Evolutionary conservation across 2,329 filamentous ascomycete genomes (phyloP), one percentile per base, ranked within the genome.

Genomic region (Cryphonectria naterciae): DNA sequence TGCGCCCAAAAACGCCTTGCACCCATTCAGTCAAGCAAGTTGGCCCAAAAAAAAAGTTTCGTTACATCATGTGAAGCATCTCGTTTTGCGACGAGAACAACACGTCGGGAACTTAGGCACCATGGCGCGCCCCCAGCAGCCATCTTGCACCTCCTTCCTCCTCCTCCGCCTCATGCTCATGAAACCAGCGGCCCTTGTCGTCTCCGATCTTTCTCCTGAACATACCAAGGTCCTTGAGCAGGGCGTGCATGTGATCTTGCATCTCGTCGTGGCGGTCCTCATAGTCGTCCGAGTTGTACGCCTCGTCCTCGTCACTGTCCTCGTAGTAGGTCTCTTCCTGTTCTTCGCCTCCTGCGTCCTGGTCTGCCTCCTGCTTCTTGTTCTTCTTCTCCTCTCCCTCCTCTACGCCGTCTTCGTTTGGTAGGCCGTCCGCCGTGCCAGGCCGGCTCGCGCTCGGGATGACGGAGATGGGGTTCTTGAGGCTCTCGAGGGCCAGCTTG

Each of bases 171-270:
- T 19, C 46, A 10, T 49, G 46, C 3, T 89, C 87, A 76, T 94
- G 92, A 76, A 93, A 76, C 77, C 92, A 96, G 54, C 93, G 84
- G 70, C 84, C 83, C 80, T 92, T 88, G 79, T 98, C 96, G 76
- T 96, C 94, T 8, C 89, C 90, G 73, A 98, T 89, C 83, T 97
- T 98, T 77, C 90, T 89, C 80, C 92, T 92, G 83, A 97, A 97
- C 78, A 95, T 80, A 41, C 87, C 88, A 68, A 97, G 79, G 76
- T 98, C 95, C 75, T 90, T 89, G 74, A 99, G 85, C 77, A 98
- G 87, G 49, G 92, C 91, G 75, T 95, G 90, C 85, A 97, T 95
- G 77, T 93, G 90, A n/a, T 91, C 90, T 78, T 98, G 93, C 83
- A 95, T 88, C 73, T 95, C 87, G 56, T 86, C 84, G 22, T 86